These are phyloP conservation scores for Pleurostoma richardsiae DNA, from an alignment of 2,329 filamentous ascomycete species.

Conservation along the genomic window DNA sequence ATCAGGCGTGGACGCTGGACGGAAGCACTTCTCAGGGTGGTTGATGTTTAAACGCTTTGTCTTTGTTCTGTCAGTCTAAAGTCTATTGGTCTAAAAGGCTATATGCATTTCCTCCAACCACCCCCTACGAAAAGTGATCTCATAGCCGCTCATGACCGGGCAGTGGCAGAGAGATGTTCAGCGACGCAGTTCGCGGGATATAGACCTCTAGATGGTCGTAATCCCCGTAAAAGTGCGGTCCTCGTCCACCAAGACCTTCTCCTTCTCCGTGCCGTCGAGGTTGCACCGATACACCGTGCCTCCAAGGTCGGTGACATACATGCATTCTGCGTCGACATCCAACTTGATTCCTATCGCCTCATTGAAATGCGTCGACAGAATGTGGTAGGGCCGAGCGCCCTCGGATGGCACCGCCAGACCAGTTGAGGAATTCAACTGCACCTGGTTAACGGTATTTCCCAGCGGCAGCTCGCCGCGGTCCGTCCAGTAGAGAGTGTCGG, in stretches of 20 bases:
- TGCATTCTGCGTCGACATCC: conserved; percentile 2
- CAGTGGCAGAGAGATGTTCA: too few species aligned
- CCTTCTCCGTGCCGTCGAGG: conserved; percentile 7
- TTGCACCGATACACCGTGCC: conserved; percentile 7
- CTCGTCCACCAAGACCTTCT: conserved; percentile 5
- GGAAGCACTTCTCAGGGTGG: too few species aligned
- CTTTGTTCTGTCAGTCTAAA: too few species aligned
- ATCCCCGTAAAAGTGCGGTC: conserved; percentile 2
- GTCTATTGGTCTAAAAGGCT: too few species aligned
- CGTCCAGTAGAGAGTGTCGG: conserved; percentile 49
- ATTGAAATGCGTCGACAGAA: conserved; percentile 9
- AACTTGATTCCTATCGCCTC: conserved; percentile 11
- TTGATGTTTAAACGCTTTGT: too few species aligned
- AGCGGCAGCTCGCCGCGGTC: conserved; percentile 52
- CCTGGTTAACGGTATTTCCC: conserved; percentile 48
- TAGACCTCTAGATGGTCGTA: not conserved
- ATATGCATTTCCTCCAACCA: too few species aligned
- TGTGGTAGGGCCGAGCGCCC: conserved; percentile 3
- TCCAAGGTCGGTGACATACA: conserved; percentile 9
- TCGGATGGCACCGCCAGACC: not conserved
- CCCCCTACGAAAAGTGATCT: too few species aligned
- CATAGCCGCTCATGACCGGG: too few species aligned
- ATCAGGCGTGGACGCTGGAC: too few species aligned
- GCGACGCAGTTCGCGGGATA: too few species aligned
- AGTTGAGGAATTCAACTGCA: conserved; percentile 8